Base-by-base conservation (phyloP, 75 land plant species). In the Gnetum montanum region DNA sequence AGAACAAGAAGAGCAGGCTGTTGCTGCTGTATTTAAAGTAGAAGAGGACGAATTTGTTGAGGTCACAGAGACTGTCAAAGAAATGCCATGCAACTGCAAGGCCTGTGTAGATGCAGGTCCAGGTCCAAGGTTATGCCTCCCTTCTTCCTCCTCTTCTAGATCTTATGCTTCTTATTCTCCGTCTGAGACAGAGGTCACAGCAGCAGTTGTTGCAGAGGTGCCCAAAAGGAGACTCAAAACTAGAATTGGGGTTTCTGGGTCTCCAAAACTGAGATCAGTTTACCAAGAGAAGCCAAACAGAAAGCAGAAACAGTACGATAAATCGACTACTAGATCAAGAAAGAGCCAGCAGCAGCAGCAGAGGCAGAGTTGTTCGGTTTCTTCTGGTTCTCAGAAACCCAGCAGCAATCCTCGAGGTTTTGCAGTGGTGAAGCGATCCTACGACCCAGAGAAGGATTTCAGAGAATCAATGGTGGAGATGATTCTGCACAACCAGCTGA, bases 401-500 rank as follows among this genome's bases (percentile, higher is more conserved):
- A 15, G 18, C 3, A 15, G 43, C n/a, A 18, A 4, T 41, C 57
- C 64, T 25, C 79, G 84, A 40, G 77, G 84, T 57, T 77, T 85
- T 46, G 82, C 82, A 23, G 64, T 75, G 36, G 90, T 89, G 59
- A 85, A 85, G 60, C 36, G 47, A 18, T 89, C 95, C 0, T 66
- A 43, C 16, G 63, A 85, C 26, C 86, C 90, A 0, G 54, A 66
- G 20, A 57, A 53, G 49, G 95, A 89, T 59, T 89, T 89, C 70
- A 69, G 71, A 19, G 83, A 89, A 22, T 83, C 88, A 3, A 85
- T 89, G 95, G 29, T 81, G 31, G 95, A 89, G 70, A 85, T 89
- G 95, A 79, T 89, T 31, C 31, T 46, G 27, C 83, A 87, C 58
- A 81, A 89, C 13, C 53, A 61, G n/a, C 64, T 89, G 6, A 60